Evolutionary conservation across 768 basidiomycete species (phyloP).

Genomic region (Termitomyces sp.): DNA sequence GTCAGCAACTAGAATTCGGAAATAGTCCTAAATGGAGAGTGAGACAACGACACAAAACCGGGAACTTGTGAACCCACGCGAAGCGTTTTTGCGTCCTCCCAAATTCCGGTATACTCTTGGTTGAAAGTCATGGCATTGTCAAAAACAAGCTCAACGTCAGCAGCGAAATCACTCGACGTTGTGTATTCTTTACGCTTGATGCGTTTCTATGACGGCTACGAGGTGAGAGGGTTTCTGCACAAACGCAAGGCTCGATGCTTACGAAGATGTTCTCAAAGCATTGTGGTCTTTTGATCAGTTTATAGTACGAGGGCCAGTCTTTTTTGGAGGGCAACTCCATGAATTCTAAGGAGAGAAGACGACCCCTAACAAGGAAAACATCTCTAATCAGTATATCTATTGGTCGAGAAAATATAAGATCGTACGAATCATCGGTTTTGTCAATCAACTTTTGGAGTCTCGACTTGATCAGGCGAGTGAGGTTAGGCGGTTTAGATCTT

Average conservation of each 20-base stretch:
- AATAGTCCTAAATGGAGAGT: slow-evolving; percentile 51
- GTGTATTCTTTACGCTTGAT: slow-evolving; percentile 78
- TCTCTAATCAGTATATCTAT: not conserved
- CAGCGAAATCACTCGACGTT: slow-evolving; percentile 65
- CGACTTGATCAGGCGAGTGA: slow-evolving; percentile 63
- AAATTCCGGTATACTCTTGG: slow-evolving; percentile 77
- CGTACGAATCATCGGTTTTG: slow-evolving; percentile 69
- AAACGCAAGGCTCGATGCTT: slow-evolving; percentile 22
- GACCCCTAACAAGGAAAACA: slow-evolving; percentile 45
- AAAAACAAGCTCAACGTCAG: slow-evolving; percentile 88
- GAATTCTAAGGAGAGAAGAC: slow-evolving; percentile 67
- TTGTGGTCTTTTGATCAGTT: slow-evolving; percentile 72
- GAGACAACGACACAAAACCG: slow-evolving; percentile 7
- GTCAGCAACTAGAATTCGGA: slow-evolving; percentile 74
- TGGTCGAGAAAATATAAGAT: not conserved
- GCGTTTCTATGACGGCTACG: slow-evolving; percentile 50
- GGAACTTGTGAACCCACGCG: slow-evolving; percentile 40
- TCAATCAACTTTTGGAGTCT: slow-evolving; percentile 70
- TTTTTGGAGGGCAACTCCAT: slow-evolving; percentile 82
- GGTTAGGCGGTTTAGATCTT: slow-evolving; percentile 58
- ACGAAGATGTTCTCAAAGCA: slow-evolving; percentile 78
- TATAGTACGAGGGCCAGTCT: slow-evolving; percentile 77
- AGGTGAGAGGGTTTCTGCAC: not conserved
- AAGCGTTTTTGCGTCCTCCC: slow-evolving; percentile 71
- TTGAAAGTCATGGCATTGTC: slow-evolving; percentile 89